Evolutionary conservation across 169 alveolate species (phyloP).

Genomic region (Plasmodium sp.): DNA sequence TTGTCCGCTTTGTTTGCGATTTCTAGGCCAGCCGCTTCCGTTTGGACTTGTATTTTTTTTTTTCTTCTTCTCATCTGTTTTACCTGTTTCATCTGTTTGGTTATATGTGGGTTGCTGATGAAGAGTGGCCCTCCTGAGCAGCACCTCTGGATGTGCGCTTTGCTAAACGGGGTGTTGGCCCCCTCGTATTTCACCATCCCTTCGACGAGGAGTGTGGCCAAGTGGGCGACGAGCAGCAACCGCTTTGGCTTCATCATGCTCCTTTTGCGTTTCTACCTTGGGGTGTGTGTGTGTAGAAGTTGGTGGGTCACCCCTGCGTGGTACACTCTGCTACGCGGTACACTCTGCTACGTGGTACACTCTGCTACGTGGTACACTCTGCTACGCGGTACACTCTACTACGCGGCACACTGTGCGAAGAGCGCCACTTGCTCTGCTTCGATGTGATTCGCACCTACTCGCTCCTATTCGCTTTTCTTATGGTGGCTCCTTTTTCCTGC

Average conservation of each 20-base stretch:
- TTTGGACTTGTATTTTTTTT: constrained; percentile 7
- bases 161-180: not conserved
- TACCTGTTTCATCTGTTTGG: not conserved
- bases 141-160: constrained; percentile 1
- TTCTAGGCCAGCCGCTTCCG: not conserved
- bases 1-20: not conserved
- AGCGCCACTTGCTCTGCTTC: not conserved
- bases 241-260: constrained; percentile 30
- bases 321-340: not conserved
- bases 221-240: constrained; percentile 4
- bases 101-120: constrained; percentile 29
- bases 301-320: not conserved
- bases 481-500: not conserved
- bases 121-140: constrained; percentile 17
- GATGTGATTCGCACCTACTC: not conserved
- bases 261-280: not conserved
- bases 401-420: not conserved
- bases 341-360: not conserved
- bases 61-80: constrained; percentile 24
- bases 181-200: constrained; percentile 17
- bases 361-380: not conserved
- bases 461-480: not conserved
- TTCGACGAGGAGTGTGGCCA: constrained; percentile 7
- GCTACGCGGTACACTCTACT: not conserved
- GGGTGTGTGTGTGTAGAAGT: not conserved